Evolutionary conservation across 2,329 filamentous ascomycete genomes (phyloP).

Genomic region (Colletotrichum tanaceti): DNA sequence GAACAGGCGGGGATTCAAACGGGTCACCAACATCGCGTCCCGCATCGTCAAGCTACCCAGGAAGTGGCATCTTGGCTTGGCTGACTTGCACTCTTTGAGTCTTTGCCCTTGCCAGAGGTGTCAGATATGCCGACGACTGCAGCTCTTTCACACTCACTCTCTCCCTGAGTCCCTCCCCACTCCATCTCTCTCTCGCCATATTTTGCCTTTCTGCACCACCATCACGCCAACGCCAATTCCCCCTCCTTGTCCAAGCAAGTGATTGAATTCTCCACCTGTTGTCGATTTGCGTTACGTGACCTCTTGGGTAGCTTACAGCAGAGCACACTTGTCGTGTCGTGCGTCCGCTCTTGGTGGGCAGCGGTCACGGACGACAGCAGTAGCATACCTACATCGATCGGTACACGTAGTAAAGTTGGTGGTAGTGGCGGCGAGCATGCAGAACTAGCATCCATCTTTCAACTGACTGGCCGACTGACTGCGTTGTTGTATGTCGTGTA

Average conservation of each 20-base stretch:
- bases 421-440: background rate
- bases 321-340: slow-evolving; percentile 6
- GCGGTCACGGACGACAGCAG: slow-evolving; percentile 8
- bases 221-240: slow-evolving; percentile 18
- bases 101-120: background rate
- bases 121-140: slow-evolving; percentile 21
- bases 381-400: background rate
- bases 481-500: background rate
- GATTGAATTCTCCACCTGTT: slow-evolving; percentile 7
- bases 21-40: too few species aligned
- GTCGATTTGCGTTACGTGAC: background rate
- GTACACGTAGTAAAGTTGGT: background rate
- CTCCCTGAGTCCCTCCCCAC: background rate
- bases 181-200: slow-evolving; percentile 18
- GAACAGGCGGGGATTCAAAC: too few species aligned
- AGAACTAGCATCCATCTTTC: slow-evolving; percentile 1
- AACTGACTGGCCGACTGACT: background rate
- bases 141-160: background rate
- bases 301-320: background rate
- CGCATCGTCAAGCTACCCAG: background rate
- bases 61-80: background rate
- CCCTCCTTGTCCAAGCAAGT: background rate
- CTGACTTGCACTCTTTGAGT: background rate
- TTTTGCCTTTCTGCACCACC: slow-evolving; percentile 15
- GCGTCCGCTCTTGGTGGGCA: background rate